Base-by-base conservation (phyloP, 352 stramenopile genomes). In the Achlya hypogyna region DNA sequence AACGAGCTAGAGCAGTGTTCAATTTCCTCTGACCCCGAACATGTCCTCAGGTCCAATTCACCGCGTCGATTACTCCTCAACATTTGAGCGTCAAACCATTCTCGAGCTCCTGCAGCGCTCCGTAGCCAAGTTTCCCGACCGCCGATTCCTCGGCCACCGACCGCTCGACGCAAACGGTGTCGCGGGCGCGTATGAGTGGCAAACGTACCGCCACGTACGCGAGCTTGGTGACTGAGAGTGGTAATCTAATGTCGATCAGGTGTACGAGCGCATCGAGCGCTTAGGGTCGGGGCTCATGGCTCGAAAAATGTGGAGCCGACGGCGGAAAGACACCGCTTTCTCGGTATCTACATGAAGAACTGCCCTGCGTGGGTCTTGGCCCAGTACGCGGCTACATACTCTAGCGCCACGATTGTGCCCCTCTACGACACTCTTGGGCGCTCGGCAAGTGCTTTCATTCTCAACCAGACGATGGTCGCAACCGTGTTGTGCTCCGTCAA, bases 311-410 rank as follows among this genome's bases (percentile, higher is more conserved):
- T 67, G 12, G 35, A 59, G 16, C 75, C 79, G 5, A 65, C 67
- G 16, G 72, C 78, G 52, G 72, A 85, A 43, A 65, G 68, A 16
- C 67, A 84, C 28, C 53, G 53, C 31, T 71, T 88, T 38, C 56
- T 97, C 29, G 86, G 79, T 23, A 70, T 97, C 42, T 98, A 93
- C 76, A 88, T 88, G 63, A 91, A 84, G 62, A 98, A 98, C 69
- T 88, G 83, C 32, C 74, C 89, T 29, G 89, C 97, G 70, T 97
- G 89, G 86, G 75, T 97, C 14, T 73, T 99, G 31, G 81, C 78
- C 0, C 96, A 99, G 67, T 92, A 98, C 69, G 78, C 79, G 5
- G 78, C 71, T 12, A 86, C 86, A 59, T 67, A 69, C n/a, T 78
- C 74, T 29, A 72, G 66, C 40, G 69, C 70, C 18, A 62, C 77